Conservation (phyloP, 2,329 filamentous ascomycete genomes). For the Nemania serpens region DNA sequence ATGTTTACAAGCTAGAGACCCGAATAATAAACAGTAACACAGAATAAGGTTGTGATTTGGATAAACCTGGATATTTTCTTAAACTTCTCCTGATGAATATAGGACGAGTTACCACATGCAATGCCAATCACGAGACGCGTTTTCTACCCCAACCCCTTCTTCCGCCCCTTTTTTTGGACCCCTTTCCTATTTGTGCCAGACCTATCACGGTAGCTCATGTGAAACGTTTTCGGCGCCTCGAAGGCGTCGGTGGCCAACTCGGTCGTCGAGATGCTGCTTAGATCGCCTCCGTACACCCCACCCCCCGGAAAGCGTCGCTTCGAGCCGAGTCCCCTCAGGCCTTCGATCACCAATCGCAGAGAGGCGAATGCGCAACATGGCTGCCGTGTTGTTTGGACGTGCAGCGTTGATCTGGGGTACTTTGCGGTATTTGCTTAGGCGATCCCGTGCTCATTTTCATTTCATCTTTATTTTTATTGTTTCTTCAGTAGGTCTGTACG, state of each 20-base stretch:
- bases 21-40: too few relatives aligned
- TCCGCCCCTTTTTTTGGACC: neutral
- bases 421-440: constrained; percentile 12
- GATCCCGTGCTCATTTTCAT: neutral
- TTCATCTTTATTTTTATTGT: neutral
- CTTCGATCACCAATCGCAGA: too few relatives aligned
- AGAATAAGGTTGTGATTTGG: neutral
- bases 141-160: neutral
- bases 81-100: neutral
- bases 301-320: constrained; percentile 29
- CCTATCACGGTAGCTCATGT: constrained; percentile 12
- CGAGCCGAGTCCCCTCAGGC: constrained; percentile 22
- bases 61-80: neutral
- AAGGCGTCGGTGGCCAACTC: constrained; percentile 6
- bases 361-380: neutral
- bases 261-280: constrained; percentile 1
- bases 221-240: constrained; percentile 1
- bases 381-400: constrained; percentile 5
- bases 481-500: neutral
- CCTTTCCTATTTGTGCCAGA: constrained; percentile 6
- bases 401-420: constrained; percentile 27
- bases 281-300: constrained; percentile 26
- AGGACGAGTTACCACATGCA: constrained; percentile 15
- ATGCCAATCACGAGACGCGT: neutral
- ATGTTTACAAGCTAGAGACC: neutral